Base-by-base conservation (phyloP, 441 rosid genomes). In the Euphorbia schlechtendalii region DNA sequence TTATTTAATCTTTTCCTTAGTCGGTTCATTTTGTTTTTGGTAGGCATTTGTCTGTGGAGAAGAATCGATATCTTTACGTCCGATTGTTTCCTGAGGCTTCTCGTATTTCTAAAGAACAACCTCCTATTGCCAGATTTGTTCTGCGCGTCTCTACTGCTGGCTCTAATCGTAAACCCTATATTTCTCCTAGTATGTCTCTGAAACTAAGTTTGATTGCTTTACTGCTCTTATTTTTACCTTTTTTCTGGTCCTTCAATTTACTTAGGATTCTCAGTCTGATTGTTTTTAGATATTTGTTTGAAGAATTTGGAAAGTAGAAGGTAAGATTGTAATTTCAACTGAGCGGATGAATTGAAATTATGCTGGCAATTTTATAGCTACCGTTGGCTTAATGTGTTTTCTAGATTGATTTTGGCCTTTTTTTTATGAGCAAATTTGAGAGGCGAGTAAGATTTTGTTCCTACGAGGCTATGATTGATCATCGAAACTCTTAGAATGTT, bases 21-120 rank as follows among this genome's bases (percentile, higher is more conserved):
- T 21, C 13, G 8, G 57, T 22, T 59, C 41, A 3, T 52, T 63
- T 3, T 15, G 11, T 49, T 53, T 20, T 18, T 63, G 18, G 2
- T 11, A 90, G 96, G 97, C 85, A 86, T 75, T 72, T 92, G 34
- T 90, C 89, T 48, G 73, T 88, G 40, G 98, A 92, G 83, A 88
- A 83, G 83, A 90, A 86, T 72, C 90, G 96, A 18, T 83, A 73
- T 65, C 70, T 92, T 65, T 80, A 80, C 40, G 74, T 92, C 45
- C 83, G 89, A 56, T 69, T 92, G 25, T 93, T 86, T 76, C 96
- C 97, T 10, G 95, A 88, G 75, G 76, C 76, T 12, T 89, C 96
- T 59, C 79, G 84, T 46, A 71, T 75, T 12, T 77, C 90, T 0
- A 92, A 85, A 49, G 98, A 93, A 51, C 94, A 88, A 64, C 87